Conservation (phyloP, 345 rosid species). For the Clausena lansium region DNA sequence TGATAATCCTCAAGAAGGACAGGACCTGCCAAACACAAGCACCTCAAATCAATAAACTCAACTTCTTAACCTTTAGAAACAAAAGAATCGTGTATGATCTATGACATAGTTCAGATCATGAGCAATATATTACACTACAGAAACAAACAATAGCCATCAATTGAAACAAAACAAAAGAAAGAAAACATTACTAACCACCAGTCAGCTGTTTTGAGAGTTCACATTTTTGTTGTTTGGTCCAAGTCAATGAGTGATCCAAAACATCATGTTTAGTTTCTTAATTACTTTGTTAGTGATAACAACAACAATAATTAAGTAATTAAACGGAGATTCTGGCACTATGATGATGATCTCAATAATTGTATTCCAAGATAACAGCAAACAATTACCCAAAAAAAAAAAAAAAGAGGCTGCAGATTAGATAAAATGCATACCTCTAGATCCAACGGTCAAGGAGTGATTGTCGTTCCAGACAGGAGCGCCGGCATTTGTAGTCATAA, state of each 20-base stretch:
- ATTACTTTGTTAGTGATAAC: neutral
- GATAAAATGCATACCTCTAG: conserved; percentile 47
- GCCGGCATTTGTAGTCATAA: conserved; percentile 81
- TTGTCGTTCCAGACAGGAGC: conserved; percentile 79
- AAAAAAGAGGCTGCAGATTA: neutral
- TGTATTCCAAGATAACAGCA: neutral
- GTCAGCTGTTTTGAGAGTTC: neutral
- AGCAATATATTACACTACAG: no score
- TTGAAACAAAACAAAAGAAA: neutral
- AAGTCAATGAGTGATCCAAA: neutral
- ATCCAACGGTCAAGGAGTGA: conserved; percentile 76
- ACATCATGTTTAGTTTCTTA: neutral
- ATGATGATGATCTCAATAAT: neutral
- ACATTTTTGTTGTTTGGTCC: neutral
- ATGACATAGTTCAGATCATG: neutral
- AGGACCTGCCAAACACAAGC: conserved; percentile 54
- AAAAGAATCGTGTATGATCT: neutral
- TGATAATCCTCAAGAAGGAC: conserved; percentile 96
- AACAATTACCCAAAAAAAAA: neutral
- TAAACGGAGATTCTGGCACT: neutral
- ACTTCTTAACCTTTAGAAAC: neutral
- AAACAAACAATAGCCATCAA: no score
- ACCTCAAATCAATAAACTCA: neutral
- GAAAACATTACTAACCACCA: neutral
- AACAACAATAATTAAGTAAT: neutral